Base-by-base conservation (phyloP, 345 rosid species). In the Boechera retrofracta region DNA sequence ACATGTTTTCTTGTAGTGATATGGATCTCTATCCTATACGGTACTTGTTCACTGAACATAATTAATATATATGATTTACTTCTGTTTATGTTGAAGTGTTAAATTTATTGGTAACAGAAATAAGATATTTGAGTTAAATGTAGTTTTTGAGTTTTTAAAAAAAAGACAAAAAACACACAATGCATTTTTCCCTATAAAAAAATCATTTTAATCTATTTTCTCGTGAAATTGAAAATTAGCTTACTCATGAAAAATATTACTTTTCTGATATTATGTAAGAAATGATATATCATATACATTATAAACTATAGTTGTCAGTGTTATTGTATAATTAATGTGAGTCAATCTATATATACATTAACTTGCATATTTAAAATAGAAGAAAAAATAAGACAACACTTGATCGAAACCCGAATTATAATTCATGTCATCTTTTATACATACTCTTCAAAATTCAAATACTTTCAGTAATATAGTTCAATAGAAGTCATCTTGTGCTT, bases 241-340 rank as follows among this genome's bases (percentile, higher is more conserved):
- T 6, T 54, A 47, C 21, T 21, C 52, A 21, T n/a, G n/a, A 59
- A 38, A 28, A 5, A 39, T 5, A 10, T 10, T 60, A 47, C 5
- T 38, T 59, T 65, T 49, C 21, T 36, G 41, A 24, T 56, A 15
- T 56, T 47, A 57, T 47, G 35, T 13, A 44, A 55, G 28, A 35
- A 8, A 74, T 7, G 1, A 29, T 31, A 8, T 64, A 60, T 72
- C 59, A 72, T 48, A 47, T 12, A 67, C 36, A 49, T 42, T 65
- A 57, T 32, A 57, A 33, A 33, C 13, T 59, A 35, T 59, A 6
- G 29, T 67, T 51, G 0, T 49, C 45, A 54, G 11, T 24, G 18
- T 69, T 38, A 26, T 41, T 42, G 15, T 26, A 7, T 11, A 61
- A 41, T 60, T 11, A 61, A 41, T 60, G 33, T 6, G 10, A 29